Percentiles rank a stretch among this genome's conserved stretches.
Evolutionary conservation across 2,329 filamentous ascomycete genomes (phyloP).

Genomic region (Alternaria panax): DNA sequence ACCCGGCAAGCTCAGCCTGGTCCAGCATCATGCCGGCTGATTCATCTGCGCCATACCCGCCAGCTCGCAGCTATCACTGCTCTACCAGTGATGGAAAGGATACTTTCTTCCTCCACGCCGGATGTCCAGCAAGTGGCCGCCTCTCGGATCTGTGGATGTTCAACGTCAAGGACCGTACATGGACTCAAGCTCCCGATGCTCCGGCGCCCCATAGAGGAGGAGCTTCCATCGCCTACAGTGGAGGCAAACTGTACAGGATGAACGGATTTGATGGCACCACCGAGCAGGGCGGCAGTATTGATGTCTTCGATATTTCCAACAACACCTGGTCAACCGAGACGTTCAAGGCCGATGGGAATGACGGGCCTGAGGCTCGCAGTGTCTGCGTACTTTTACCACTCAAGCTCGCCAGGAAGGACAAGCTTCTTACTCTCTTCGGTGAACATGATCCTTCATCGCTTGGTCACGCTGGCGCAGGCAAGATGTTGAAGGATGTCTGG

Average conservation of each 20-base stretch:
- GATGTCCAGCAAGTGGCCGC: conserved; percentile 69
- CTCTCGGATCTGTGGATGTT: conserved; percentile 81
- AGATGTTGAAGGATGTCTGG: conserved; percentile 64
- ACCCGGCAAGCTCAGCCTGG: conserved; percentile 72
- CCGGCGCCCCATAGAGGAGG: conserved; percentile 73
- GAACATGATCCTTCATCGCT: conserved; percentile 62
- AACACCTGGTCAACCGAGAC: conserved; percentile 53
- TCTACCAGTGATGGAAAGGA: conserved; percentile 71
- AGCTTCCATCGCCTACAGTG: conserved; percentile 69
- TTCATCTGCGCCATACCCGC: conserved; percentile 61
- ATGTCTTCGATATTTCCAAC: conserved; percentile 60
- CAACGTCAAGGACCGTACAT: conserved; percentile 67
- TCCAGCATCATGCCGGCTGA: conserved; percentile 65
- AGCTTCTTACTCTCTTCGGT: conserved; percentile 61
- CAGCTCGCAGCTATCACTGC: conserved; percentile 74
- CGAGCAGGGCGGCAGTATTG: conserved; percentile 75
- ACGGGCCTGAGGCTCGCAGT: conserved; percentile 59
- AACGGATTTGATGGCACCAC: conserved; percentile 77
- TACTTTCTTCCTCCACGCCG: conserved; percentile 78
- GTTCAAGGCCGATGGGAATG: conserved; percentile 53
- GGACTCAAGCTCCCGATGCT: conserved; percentile 72
- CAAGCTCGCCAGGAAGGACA: conserved; percentile 43
- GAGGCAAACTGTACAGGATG: conserved; percentile 75
- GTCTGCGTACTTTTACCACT: conserved; percentile 58
- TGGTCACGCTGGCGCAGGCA: conserved; percentile 63